Evolutionary conservation across 768 basidiomycete genomes (phyloP), one percentile per base, ranked within the genome.

Genomic region (Mrakia frigida): DNA sequence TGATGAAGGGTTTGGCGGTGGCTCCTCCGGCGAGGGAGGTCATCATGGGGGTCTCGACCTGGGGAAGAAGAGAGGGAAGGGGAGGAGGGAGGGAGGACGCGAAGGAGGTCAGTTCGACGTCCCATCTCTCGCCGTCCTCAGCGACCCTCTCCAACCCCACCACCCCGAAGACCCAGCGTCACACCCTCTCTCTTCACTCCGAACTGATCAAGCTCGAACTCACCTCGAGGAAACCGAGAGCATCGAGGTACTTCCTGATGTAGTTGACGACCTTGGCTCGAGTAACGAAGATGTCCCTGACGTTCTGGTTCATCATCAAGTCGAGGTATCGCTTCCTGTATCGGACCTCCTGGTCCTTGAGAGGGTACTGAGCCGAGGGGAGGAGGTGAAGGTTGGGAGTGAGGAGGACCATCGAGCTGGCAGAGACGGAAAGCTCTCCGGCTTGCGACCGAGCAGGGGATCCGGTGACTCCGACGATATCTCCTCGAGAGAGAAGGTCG

Each of bases 301-400:
- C 93, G 79, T 89, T 88, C 56, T 92, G 90, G 83, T 92, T 95
- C 84, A 99, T 87, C 85, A 99, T 97, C 78, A 99, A 89, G 84
- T 99, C 97, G 79, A 99, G 90, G 86, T 98, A 98, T 73, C 97
- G 91, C 90, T 98, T 98, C 84, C 97, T 88, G 87, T 98, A 98
- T 61, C 97, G 90, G 52, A 92, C 93, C 85, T 98, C 97, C 83
- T 94, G 92, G 84, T 99, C 96, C 87, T 96, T 96, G 81, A 99
- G 86, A 61, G 96, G 97, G 78, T 92, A 95, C 84, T 94, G 93
- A 56, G 82, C 81, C n/a, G 77, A 78, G 16, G 77, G 77, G 16
- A 98, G 88, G 83, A 95, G 94, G 85, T 98, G 96, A 33, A 99
- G 87, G 85, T 97, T 97, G 50, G 97, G 97, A 4, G 96, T 89